Base-by-base conservation (phyloP, 2,329 filamentous ascomycete species). In the Fusarium siculi region DNA sequence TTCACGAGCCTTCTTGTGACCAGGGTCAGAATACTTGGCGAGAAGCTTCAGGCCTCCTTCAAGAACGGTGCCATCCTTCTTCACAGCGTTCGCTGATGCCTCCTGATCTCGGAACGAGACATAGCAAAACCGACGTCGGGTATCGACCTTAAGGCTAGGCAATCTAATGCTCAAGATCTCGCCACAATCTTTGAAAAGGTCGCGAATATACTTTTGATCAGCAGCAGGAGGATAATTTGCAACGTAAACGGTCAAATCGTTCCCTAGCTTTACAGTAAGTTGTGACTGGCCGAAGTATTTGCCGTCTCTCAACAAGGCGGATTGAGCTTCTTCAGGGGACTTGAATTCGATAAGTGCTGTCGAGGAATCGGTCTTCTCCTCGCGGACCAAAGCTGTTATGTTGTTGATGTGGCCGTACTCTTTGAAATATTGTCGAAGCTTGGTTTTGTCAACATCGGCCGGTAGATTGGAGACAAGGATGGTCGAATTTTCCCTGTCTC, bases 41-140 rank as follows among this genome's bases (percentile, higher is more conserved):
- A 91, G 83, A 2, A 99, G 86, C 74, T 88, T 91, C 74, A 91
- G 91, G 34, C 89, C 88, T 32, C 90, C 90, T 30, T 92, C 92
- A 1, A 97, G 82, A 28, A 91, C 80, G 63, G 87, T 91, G 32
- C 92, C 92, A 78, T 98, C 88, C 54, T 97, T 88, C 66, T 89
- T 84, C 2, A 91, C 92, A 3, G 95, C 95, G 54, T 89, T 90
- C 43, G 90, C 87, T 2, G 95, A 93, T 58, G 89, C 88, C n/a
- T 87, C 86, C 6, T 88, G 82, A 37, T 90, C 90, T 53, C 91
- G 88, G 80, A 98, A 98, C n/a, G 97, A 94, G 11, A 98, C 87
- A 81, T 99, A 99, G 84, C 95, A 98, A 84, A 99, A 99, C 30
- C 96, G 92, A 37, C 96, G 93, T 76, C 93, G 92, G 4, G 92